Evolutionary conservation across 352 stramenopile genomes (phyloP).

Genomic region (Phytophthora idaei): DNA sequence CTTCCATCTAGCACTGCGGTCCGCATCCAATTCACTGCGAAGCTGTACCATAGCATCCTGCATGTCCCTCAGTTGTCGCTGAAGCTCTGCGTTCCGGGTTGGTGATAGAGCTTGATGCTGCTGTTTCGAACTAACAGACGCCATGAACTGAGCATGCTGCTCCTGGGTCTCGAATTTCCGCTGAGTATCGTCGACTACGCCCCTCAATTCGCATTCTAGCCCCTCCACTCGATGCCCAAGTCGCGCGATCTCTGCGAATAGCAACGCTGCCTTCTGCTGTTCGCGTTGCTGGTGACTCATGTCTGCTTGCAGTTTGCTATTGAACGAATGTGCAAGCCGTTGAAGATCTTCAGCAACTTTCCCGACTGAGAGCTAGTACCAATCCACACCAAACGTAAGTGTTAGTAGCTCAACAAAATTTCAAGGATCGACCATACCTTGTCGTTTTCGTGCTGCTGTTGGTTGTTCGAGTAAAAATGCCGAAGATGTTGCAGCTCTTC

Average conservation of each 20-base stretch:
- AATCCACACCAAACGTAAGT: neutral
- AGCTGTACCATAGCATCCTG: slow-evolving; percentile 53
- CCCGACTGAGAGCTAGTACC: slow-evolving; percentile 16
- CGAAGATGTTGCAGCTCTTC: slow-evolving; percentile 62
- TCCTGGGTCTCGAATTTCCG: slow-evolving; percentile 53
- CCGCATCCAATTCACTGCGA: slow-evolving; percentile 55
- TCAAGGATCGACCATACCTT: slow-evolving; percentile 34
- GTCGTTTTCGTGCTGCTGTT: slow-evolving; percentile 62
- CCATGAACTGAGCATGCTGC: slow-evolving; percentile 41
- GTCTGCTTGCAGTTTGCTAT: slow-evolving; percentile 64
- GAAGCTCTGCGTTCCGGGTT: slow-evolving; percentile 25
- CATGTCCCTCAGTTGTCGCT: slow-evolving; percentile 38
- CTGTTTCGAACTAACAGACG: slow-evolving; percentile 36
- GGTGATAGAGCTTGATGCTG: slow-evolving; percentile 39
- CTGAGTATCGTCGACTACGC: slow-evolving; percentile 39
- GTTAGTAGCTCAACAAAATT: neutral
- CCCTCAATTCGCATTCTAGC: slow-evolving; percentile 38
- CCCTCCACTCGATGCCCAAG: slow-evolving; percentile 56
- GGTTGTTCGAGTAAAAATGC: slow-evolving; percentile 59
- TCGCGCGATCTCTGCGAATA: slow-evolving; percentile 70
- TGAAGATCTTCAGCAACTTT: slow-evolving; percentile 61
- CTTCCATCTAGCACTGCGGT: slow-evolving; percentile 62
- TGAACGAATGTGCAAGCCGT: slow-evolving; percentile 55
- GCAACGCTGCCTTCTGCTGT: slow-evolving; percentile 68
- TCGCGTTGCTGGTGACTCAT: slow-evolving; percentile 56